Evolutionary conservation across 371 early-diverging fungal genomes (phyloP).

Genomic region (Zychaea mexicana): DNA sequence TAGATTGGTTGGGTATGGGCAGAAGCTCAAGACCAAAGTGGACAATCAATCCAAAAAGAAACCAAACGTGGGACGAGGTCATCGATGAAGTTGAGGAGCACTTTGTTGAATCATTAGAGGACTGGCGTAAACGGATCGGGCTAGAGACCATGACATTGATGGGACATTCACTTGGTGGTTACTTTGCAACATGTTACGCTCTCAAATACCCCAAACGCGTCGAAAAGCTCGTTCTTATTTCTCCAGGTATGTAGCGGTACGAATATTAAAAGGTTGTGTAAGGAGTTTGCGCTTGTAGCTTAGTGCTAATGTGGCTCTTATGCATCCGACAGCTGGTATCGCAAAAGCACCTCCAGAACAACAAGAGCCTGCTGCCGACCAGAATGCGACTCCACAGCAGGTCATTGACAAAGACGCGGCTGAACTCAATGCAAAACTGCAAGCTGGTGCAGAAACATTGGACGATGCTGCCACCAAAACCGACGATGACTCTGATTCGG

Average conservation of each 20-base stretch:
- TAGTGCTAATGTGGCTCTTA: neutral
- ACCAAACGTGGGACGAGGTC: constrained; percentile 52
- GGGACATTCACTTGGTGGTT: constrained; percentile 90
- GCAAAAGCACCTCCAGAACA: constrained; percentile 49
- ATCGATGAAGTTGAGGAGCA: constrained; percentile 73
- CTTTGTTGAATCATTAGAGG: constrained; percentile 91
- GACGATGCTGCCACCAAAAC: constrained; percentile 20
- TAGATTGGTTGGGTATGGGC: constrained; percentile 92
- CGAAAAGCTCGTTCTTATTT: constrained; percentile 87
- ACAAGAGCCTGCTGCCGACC: constrained; percentile 12
- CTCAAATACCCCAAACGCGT: constrained; percentile 87
- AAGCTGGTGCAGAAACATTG: constrained; percentile 27
- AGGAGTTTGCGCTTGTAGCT: constrained; percentile 3
- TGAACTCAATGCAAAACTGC: constrained; percentile 29
- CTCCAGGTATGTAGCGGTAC: too few relatives aligned
- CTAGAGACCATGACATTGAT: constrained; percentile 83
- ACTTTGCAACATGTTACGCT: constrained; percentile 86
- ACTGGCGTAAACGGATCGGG: constrained; percentile 80
- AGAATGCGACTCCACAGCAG: constrained; percentile 29
- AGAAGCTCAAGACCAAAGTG: constrained; percentile 77
- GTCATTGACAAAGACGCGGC: constrained; percentile 33
- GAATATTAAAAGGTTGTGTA: too few relatives aligned
- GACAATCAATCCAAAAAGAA: constrained; percentile 37
- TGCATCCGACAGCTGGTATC: constrained; percentile 48
- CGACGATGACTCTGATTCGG: neutral